Conservation (phyloP, 345 rosid genomes). For the Hevea brasiliensis region DNA sequence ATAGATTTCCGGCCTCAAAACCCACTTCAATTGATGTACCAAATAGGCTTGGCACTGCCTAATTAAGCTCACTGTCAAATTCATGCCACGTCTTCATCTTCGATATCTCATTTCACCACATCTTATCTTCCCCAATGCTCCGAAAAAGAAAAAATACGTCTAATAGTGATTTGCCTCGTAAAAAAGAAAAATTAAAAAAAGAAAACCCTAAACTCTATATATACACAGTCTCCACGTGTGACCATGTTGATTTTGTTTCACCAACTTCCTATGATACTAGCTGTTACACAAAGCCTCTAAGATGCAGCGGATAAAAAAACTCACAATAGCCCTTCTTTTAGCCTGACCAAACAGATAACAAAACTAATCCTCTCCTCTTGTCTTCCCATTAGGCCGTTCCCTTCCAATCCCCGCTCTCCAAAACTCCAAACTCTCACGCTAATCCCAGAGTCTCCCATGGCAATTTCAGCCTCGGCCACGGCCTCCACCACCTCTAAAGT, state of each 20-base stretch:
- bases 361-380: slow-evolving; percentile 22
- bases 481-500: slow-evolving; percentile 48
- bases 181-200: no score
- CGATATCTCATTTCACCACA: no score
- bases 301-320: slow-evolving; percentile 30
- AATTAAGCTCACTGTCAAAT: no score
- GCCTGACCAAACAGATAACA: slow-evolving; percentile 27
- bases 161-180: no score
- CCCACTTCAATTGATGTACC: no score
- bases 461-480: slow-evolving; percentile 55
- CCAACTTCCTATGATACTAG: slow-evolving; percentile 11
- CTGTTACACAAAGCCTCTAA: not conserved
- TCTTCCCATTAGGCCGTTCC: not conserved
- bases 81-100: no score
- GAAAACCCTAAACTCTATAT: no score
- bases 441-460: slow-evolving; percentile 37
- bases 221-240: no score
- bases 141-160: no score
- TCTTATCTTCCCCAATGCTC: no score
- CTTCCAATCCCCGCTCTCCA: not conserved
- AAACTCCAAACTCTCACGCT: not conserved
- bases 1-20: no score
- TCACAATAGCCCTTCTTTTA: slow-evolving; percentile 31
- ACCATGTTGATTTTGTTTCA: not conserved
- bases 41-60: no score